phyloP scores from a whole-genome alignment of 1,139 yeast genomes.

The Yarrowia galli region DNA sequence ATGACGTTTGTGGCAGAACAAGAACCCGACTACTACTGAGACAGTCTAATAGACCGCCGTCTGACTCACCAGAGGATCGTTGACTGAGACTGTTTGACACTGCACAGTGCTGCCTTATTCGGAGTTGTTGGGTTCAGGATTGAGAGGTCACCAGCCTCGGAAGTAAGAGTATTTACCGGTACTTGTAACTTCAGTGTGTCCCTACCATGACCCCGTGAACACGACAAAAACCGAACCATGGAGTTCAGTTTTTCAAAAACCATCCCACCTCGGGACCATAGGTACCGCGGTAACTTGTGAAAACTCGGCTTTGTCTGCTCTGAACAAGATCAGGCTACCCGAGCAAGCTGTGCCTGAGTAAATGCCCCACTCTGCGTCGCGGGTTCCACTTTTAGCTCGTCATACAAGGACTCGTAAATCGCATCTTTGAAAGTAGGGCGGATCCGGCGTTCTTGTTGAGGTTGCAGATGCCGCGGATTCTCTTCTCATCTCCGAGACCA shows the following conservation, averaged over 20 bases:
- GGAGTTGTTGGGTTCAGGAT: not conserved
- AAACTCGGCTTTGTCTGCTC: too few species aligned
- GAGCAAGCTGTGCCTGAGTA: not conserved
- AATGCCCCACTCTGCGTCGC: not conserved
- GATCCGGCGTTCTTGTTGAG: not conserved
- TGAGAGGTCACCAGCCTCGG: not conserved
- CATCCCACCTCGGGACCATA: too few species aligned
- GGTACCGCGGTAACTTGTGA: too few species aligned
- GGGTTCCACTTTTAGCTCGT: not conserved
- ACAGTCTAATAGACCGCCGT: slow-evolving; percentile 4
- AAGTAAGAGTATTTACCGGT: too few species aligned
- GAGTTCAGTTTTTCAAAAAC: too few species aligned
- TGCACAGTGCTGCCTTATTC: too few species aligned
- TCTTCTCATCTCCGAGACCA: slow-evolving; percentile 17
- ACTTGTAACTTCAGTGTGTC: not conserved
- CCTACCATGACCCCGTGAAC: too few species aligned
- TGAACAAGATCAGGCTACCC: not conserved
- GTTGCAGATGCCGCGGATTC: not conserved
- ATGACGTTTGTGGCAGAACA: not conserved
- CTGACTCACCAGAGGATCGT: not conserved
- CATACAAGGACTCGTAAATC: not conserved
- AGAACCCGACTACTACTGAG: not conserved
- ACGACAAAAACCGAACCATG: not conserved
- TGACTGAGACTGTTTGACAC: slow-evolving; percentile 7
- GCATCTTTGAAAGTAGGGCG: not conserved